Evolutionary conservation across 495 filamentous ascomycete species (phyloP).

Genomic region (Sporormia fimetaria): DNA sequence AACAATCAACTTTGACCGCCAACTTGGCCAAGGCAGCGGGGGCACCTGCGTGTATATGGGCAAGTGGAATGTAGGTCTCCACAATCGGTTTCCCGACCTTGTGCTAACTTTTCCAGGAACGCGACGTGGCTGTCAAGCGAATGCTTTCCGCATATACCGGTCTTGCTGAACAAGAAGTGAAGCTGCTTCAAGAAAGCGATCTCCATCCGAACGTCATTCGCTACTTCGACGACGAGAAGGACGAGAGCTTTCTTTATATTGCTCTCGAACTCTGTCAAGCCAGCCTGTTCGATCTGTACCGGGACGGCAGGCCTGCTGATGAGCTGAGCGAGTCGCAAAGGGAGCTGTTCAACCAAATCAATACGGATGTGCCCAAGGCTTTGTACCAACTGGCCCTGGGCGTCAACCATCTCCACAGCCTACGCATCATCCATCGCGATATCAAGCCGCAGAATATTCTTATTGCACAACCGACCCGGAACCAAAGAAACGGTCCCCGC

Average conservation of each 20-base stretch:
- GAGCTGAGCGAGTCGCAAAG: constrained; percentile 23
- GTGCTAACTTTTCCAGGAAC: constrained; percentile 42
- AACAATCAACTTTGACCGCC: constrained; percentile 31
- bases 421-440: constrained; percentile 94
- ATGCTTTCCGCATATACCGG: constrained; percentile 94
- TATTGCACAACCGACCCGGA: constrained; percentile 46
- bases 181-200: constrained; percentile 80
- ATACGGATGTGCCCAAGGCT: constrained; percentile 48
- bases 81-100: background rate
- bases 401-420: constrained; percentile 73
- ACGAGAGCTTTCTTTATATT: constrained; percentile 88
- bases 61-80: constrained; percentile 30
- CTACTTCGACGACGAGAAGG: constrained; percentile 83
- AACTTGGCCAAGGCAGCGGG: constrained; percentile 35
- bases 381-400: constrained; percentile 80
- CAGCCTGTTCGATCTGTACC: constrained; percentile 78
- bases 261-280: constrained; percentile 92
- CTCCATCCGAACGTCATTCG: constrained; percentile 94
- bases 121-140: constrained; percentile 88
- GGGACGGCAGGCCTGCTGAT: constrained; percentile 30
- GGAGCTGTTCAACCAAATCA: constrained; percentile 43
- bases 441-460: constrained; percentile 96
- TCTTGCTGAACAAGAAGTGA: constrained; percentile 87
- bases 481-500: constrained; percentile 45
- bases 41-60: constrained; percentile 36